Evolutionary conservation across 2,329 filamentous ascomycete species (phyloP).

Genomic region (Fusarium sp.): DNA sequence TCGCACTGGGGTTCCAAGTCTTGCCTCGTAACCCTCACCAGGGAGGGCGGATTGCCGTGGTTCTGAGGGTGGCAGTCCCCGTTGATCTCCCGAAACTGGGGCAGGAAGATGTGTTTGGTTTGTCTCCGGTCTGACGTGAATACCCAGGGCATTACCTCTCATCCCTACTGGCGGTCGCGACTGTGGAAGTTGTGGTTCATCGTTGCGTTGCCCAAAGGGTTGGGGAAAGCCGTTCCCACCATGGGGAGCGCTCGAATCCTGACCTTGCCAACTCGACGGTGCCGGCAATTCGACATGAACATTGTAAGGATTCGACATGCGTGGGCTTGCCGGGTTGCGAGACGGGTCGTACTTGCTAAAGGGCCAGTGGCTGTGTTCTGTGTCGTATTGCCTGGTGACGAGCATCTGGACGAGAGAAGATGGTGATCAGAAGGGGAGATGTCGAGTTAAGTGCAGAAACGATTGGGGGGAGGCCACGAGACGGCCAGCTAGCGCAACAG

Average conservation of each 20-base stretch:
- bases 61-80: constrained; percentile 15
- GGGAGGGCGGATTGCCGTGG: constrained; percentile 15
- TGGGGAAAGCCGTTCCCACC: constrained; percentile 63
- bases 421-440: constrained; percentile 18
- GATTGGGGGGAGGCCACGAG: constrained; percentile 22
- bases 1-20: constrained; percentile 9
- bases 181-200: constrained; percentile 37
- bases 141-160: constrained; percentile 67
- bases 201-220: constrained; percentile 60
- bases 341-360: constrained; percentile 67
- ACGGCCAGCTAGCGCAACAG: constrained; percentile 20
- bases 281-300: constrained; percentile 62
- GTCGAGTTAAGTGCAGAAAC: constrained; percentile 28
- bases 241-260: constrained; percentile 67
- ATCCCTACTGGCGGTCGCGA: constrained; percentile 53
- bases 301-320: constrained; percentile 73
- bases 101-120: constrained; percentile 21
- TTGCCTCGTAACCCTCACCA: constrained; percentile 24
- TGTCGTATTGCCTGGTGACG: constrained; percentile 68
- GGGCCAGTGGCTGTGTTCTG: constrained; percentile 70
- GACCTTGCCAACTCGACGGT: constrained; percentile 71
- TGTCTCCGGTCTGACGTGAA: constrained; percentile 74
- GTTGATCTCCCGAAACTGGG: constrained; percentile 14
- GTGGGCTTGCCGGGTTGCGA: constrained; percentile 63
- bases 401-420: constrained; percentile 59